phyloP scores from a whole-genome alignment of 2,329 filamentous ascomycete species.

The Fusarium sp. region DNA sequence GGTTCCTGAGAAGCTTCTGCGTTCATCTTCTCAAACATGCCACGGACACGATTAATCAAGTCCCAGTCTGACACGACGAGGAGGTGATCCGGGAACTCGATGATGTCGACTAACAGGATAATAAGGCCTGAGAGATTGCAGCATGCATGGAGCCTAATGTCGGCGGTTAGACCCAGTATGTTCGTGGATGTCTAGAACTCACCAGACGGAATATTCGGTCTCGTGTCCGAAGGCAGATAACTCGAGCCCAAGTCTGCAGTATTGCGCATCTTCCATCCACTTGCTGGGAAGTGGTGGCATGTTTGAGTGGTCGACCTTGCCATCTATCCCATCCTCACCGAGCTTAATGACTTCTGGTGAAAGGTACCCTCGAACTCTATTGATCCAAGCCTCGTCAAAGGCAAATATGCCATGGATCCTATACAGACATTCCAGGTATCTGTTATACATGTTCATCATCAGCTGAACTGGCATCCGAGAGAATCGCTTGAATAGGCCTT shows the following conservation, averaged over 20 bases:
- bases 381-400: constrained; percentile 14
- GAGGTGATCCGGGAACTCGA: constrained; percentile 14
- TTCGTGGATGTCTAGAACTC: background rate
- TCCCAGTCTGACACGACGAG: constrained; percentile 3
- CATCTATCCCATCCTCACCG: constrained; percentile 1
- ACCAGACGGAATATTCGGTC: constrained; percentile 15
- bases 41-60: background rate
- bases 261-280: constrained; percentile 2
- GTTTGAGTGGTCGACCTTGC: background rate
- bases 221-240: background rate
- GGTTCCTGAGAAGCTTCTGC: background rate
- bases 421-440: constrained; percentile 9
- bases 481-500: background rate
- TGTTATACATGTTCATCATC: constrained; percentile 19
- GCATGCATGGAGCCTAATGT: constrained; percentile 13
- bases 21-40: constrained; percentile 18
- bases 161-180: background rate
- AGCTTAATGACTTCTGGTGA: background rate
- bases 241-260: constrained; percentile 1
- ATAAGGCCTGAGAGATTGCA: constrained; percentile 20
- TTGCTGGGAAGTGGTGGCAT: background rate
- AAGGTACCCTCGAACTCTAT: constrained; percentile 2
- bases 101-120: constrained; percentile 23
- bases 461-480: background rate
- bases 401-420: constrained; percentile 8